Evolutionary conservation across 1,284 basidiomycete genomes (phyloP), one percentile per base, ranked within the genome.

Genomic region (Heterobasidion parviporum): DNA sequence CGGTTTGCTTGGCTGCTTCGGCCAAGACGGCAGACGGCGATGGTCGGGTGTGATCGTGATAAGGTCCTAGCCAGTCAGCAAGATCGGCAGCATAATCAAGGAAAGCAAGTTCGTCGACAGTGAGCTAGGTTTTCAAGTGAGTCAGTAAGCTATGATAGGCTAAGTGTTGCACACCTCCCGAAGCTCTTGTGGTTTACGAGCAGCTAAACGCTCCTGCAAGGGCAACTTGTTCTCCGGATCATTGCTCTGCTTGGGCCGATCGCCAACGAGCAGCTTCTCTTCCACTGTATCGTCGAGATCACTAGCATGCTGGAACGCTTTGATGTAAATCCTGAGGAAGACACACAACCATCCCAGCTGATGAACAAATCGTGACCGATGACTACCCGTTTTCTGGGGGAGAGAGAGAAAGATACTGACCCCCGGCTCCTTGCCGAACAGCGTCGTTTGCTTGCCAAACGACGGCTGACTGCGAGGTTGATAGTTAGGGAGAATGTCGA

Each of bases 241-340:
- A 10, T 72, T 68, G 50, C 74, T 80, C 59, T 80, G 81, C 65
- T 86, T 89, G 5, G 87, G 87, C 20, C 87, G 78, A 68, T 90
- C 87, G 38, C 87, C 87, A 57, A 90, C 83, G 36, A 90, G 73
- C 5, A 89, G 73, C 63, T 87, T 88, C 64, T 89, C 87, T 66
- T 90, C 87, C 2, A 89, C 83, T 1, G 77, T 79, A 59, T 88
- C 85, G 61, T 88, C 82, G 48, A 91, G 71, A 62, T 91, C 87
- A 61, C 87, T 89, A 32, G 83, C 85, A 63, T 87, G 81, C 62
- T 86, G 82, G 66, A 91, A 80, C 50, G 80, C 81, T 49, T 81
- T 75, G 63, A 92, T 87, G 64, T 92, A 93, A 34, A 87, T 72
- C 66, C 86, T 84, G 54, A 91, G 70, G 72, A 89, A 86, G 14